These are phyloP conservation scores for Nannochloropsis limnetica DNA, from an alignment of 352 stramenopile genomes.

Conservation along the genomic window DNA sequence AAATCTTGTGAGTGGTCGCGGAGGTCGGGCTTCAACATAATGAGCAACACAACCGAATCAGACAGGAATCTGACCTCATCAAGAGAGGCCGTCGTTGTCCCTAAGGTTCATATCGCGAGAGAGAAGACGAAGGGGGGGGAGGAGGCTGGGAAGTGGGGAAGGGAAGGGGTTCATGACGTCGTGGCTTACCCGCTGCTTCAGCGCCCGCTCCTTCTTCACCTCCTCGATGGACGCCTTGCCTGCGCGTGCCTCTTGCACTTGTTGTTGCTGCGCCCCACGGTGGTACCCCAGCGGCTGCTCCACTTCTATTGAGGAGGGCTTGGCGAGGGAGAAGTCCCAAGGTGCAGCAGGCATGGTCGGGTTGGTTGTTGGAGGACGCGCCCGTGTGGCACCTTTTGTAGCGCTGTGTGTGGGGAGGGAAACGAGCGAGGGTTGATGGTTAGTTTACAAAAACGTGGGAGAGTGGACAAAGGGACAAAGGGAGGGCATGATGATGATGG, in stretches of 20 bases:
- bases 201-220: background rate
- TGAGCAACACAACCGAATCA: background rate
- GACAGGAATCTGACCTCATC: background rate
- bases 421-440: too few species aligned
- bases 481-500: too few species aligned
- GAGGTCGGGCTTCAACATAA: too few species aligned
- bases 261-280: constrained; percentile 11
- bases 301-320: background rate
- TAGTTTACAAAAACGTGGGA: too few species aligned
- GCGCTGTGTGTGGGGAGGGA: too few species aligned
- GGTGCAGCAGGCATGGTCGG: background rate
- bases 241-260: constrained; percentile 26
- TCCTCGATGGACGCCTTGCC: background rate
- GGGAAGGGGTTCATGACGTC: background rate
- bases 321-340: background rate
- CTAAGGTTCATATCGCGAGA: background rate
- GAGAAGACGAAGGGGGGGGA: background rate
- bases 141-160: background rate
- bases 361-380: background rate
- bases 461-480: too few species aligned
- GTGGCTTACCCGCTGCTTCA: constrained; percentile 19
- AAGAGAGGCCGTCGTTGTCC: background rate
- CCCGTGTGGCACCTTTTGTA: too few species aligned
- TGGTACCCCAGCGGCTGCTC: background rate
- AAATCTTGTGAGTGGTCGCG: background rate